Conservation (phyloP, 306 rosid genomes). For the Sesbania bispinosa region DNA sequence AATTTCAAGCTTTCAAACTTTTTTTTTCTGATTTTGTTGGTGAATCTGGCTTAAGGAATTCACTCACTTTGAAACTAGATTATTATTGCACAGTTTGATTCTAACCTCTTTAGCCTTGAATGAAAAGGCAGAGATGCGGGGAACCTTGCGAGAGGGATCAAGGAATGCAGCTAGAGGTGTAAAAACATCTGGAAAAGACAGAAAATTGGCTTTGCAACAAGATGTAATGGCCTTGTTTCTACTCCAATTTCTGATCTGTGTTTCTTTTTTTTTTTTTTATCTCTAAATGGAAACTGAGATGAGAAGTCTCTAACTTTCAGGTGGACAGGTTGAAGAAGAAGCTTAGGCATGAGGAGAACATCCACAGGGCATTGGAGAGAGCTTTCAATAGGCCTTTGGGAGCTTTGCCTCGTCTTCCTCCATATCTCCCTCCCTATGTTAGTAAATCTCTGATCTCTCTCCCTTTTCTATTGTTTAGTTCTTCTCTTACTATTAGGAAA, state of each 20-base stretch:
- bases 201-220: conserved; percentile 71
- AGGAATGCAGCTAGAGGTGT: conserved; percentile 38
- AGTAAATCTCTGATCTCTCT: conserved; percentile 24
- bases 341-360: conserved; percentile 82
- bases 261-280: conserved; percentile 4
- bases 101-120: conserved; percentile 24
- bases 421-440: conserved; percentile 80
- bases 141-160: conserved; percentile 28
- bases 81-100: too few relatives aligned
- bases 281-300: conserved; percentile 8
- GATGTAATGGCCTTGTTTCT: conserved; percentile 52
- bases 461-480: neutral
- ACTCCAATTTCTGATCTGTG: neutral
- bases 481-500: neutral
- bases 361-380: conserved; percentile 79
- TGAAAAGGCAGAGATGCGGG: conserved; percentile 66
- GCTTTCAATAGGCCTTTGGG: conserved; percentile 93
- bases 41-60: too few relatives aligned
- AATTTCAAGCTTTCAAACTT: conserved; percentile 1
- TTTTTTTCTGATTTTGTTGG: neutral
- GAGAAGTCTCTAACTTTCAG: conserved; percentile 40
- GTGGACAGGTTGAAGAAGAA: conserved; percentile 93
- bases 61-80: neutral
- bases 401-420: conserved; percentile 95
- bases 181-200: conserved; percentile 45